Percentiles rank a stretch among this genome's conserved stretches.
Evolutionary conservation across 495 filamentous ascomycete genomes (phyloP).

Genomic region (Trichoderma gamsii): DNA sequence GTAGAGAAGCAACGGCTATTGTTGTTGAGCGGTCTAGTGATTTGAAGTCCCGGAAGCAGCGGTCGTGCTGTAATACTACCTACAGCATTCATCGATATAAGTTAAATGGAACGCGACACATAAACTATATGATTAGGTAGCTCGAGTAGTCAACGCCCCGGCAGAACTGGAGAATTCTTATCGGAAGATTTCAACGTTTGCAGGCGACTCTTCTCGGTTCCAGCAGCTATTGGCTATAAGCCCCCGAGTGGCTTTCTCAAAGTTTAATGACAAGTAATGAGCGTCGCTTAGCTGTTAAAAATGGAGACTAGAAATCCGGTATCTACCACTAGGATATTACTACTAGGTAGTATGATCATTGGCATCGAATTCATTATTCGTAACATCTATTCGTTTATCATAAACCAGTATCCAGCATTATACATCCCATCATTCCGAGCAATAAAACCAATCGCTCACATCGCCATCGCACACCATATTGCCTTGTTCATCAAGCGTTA

Average conservation of each 20-base stretch:
- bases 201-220: not conserved
- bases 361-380: too few relatives aligned
- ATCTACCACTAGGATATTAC: too few relatives aligned
- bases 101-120: too few relatives aligned
- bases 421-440: not conserved
- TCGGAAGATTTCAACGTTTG: not conserved
- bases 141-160: not conserved
- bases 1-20: not conserved
- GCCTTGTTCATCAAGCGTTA: not conserved
- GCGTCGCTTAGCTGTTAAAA: too few relatives aligned
- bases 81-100: too few relatives aligned
- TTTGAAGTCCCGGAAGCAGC: not conserved
- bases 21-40: not conserved
- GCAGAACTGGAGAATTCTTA: not conserved
- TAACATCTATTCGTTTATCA: too few relatives aligned
- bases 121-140: too few relatives aligned
- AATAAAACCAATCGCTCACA: not conserved
- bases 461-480: not conserved
- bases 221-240: not conserved
- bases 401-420: not conserved
- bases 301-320: too few relatives aligned
- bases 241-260: not conserved
- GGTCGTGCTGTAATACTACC: not conserved
- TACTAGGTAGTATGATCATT: too few relatives aligned
- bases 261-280: not conserved